Base-by-base conservation (phyloP, 2,329 filamentous ascomycete genomes). In the Talaromyces amestolkiae region DNA sequence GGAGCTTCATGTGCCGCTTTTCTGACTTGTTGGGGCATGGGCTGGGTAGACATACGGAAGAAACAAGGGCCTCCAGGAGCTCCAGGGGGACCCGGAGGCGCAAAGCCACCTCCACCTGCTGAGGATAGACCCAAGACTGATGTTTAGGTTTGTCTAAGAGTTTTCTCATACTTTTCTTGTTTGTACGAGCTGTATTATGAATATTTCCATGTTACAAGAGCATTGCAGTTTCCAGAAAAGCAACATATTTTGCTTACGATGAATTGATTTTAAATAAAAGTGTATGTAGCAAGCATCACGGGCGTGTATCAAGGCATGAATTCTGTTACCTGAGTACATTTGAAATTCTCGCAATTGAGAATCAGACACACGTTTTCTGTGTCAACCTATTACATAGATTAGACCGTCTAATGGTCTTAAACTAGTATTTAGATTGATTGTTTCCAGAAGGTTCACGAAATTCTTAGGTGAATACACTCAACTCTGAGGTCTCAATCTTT, bases 31-130 rank as follows among this genome's bases (percentile, higher is more conserved):
- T 72, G 63, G 67, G 70, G 66, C 17, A 61, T 72, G 60, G 70
- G 70, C 8, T 72, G 67, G 56, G 70, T 64, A 61, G 68, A 72
- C 54, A 66, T 72, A 60, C 31, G 61, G 8, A 66, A 68, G 31
- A 63, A 70, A 54, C 54, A 69, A 41, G 54, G 54, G 13, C 35
- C 54, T 22, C 37, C 37, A 8, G 56, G 9, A 0, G 56, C 19
- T 19, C 15, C 39, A 45, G 37, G 37, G 15, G 54, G 47, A 51
- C 22, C 13, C 11, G 47, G 24, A 8, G 15, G 6, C 15, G 5
- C 24, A 53, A 53, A 9, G 7, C 22, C 19, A 43, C 56, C 56
- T 31, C 24, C 41, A 43, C 41, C 22, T 5, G 37, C 15, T 24
- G 13, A 39, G 3, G 56, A 59, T 59, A 27, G 56, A 22, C 56